phyloP scores from a whole-genome alignment of 2,329 filamentous ascomycete genomes.

The Colletotrichum orchidophilum region DNA sequence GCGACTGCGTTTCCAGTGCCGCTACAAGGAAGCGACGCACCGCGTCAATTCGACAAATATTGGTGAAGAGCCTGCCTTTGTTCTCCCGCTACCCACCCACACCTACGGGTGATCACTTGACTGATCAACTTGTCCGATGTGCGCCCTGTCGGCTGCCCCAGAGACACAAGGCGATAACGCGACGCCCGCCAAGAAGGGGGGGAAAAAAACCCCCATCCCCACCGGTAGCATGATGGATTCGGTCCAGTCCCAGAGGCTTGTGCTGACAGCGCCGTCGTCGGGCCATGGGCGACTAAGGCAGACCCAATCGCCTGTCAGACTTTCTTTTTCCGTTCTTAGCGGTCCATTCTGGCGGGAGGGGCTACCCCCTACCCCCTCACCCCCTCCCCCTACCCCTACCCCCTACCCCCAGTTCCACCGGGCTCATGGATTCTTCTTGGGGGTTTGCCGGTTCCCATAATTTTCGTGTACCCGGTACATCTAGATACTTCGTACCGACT shows the following conservation, averaged over 20 bases:
- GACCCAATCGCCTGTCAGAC: slow-evolving; percentile 33
- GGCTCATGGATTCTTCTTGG: slow-evolving; percentile 27
- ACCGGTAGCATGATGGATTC: slow-evolving; percentile 4
- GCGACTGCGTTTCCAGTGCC: neutral
- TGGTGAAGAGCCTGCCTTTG: slow-evolving; percentile 19
- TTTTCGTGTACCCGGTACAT: slow-evolving; percentile 15
- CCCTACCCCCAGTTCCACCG: slow-evolving; percentile 27
- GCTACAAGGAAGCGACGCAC: neutral
- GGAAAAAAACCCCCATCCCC: neutral
- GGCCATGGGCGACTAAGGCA: slow-evolving; percentile 22
- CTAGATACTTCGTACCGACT: slow-evolving; percentile 25
- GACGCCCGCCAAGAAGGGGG: slow-evolving; percentile 7
- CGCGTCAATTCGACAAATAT: neutral
- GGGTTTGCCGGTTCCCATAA: slow-evolving; percentile 8
- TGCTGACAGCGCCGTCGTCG: slow-evolving; percentile 26
- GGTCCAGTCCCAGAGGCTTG: slow-evolving; percentile 23
- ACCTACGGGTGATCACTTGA: slow-evolving; percentile 31
- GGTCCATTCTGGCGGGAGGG: slow-evolving; percentile 35
- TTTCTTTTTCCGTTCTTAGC: slow-evolving; percentile 36
- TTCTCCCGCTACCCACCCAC: slow-evolving; percentile 26
- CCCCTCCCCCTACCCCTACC: no score
- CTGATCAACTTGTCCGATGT: slow-evolving; percentile 17
- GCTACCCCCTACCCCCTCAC: no score
- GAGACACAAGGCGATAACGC: neutral
- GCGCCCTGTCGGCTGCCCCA: slow-evolving; percentile 19